Base-by-base conservation (phyloP, 2,329 filamentous ascomycete species). In the Akanthomyces uredinophilus region DNA sequence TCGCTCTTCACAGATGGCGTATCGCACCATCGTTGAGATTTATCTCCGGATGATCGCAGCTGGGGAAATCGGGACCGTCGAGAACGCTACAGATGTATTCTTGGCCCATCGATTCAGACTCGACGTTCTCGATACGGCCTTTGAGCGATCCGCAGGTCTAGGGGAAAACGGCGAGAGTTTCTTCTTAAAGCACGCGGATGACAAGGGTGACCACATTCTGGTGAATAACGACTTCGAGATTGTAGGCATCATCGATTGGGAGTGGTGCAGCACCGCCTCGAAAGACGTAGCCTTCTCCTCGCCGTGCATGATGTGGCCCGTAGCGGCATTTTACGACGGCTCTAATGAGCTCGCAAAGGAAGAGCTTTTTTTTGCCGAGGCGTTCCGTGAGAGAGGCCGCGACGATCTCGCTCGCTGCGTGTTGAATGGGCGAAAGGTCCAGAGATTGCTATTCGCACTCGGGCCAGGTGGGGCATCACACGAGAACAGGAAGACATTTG, bases 171-270 rank as follows among this genome's bases (percentile, higher is more conserved):
- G 27, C 24, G 52, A 47, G 10, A 20, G 60, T 35, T 67, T 66
- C 66, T 79, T 73, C 63, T 68, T 81, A 5, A 79, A 75, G 62
- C 74, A 80, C 65, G 67, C 72, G n/a, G 75, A 80, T 63, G 75
- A 79, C 59, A 80, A 79, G 65, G 77, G 75, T 0, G 77, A 80
- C 55, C 77, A 80, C 22, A 73, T 79, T n/a, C 69, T 80, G 0
- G 69, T 70, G 10, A 72, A 79, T 61, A 65, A 73, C 29, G 64
- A 71, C 13, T 78, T 68, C 64, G 74, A 76, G 53, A 76, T 80
- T 51, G 75, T 75, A 6, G 74, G 74, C 13, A 73, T 80, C 47
- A 74, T 80, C 53, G 76, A 81, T 65, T 79, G 77, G 77, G 74
- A 79, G 63, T 77, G 71, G 72, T 70, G 73, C 24, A 60, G 52